These are phyloP conservation scores for Alternaria sp. DNA, from an alignment of 2,329 filamentous ascomycete species.

Conservation along the genomic window DNA sequence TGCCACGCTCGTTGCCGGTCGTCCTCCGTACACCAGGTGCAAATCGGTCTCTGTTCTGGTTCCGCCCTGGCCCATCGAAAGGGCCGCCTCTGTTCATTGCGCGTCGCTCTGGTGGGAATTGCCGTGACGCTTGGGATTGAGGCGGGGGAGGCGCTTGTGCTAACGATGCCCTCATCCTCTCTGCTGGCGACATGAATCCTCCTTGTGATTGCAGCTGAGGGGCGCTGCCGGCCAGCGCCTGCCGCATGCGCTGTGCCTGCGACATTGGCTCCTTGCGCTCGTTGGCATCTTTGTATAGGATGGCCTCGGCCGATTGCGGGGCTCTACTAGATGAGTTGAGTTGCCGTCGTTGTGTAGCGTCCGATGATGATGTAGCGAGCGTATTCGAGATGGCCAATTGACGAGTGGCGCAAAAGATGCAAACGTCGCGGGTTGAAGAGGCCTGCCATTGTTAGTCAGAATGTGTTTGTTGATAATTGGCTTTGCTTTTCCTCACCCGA, in stretches of 20 bases:
- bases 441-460: constrained; percentile 27
- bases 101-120: constrained; percentile 19
- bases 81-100: constrained; percentile 17
- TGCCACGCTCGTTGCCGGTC: background rate
- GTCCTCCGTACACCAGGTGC: constrained; percentile 11
- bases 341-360: constrained; percentile 35
- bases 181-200: constrained; percentile 20
- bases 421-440: constrained; percentile 45
- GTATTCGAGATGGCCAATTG: constrained; percentile 32
- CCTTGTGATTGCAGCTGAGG: constrained; percentile 21
- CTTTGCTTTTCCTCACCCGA: constrained; percentile 25
- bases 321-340: constrained; percentile 43
- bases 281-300: constrained; percentile 33
- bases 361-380: constrained; percentile 16
- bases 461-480: background rate
- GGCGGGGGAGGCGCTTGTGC: constrained; percentile 11
- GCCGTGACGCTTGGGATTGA: constrained; percentile 18
- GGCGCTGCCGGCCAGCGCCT: constrained; percentile 27
- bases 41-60: constrained; percentile 26
- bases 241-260: constrained; percentile 38
- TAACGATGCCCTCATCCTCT: constrained; percentile 23
- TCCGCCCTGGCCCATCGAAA: constrained; percentile 24
- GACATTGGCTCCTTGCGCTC: constrained; percentile 26
- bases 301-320: constrained; percentile 38
- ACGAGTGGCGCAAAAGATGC: constrained; percentile 49